phyloP scores from a whole-genome alignment of 2,329 filamentous ascomycete genomes.

The Coleophoma eucalyptorum region DNA sequence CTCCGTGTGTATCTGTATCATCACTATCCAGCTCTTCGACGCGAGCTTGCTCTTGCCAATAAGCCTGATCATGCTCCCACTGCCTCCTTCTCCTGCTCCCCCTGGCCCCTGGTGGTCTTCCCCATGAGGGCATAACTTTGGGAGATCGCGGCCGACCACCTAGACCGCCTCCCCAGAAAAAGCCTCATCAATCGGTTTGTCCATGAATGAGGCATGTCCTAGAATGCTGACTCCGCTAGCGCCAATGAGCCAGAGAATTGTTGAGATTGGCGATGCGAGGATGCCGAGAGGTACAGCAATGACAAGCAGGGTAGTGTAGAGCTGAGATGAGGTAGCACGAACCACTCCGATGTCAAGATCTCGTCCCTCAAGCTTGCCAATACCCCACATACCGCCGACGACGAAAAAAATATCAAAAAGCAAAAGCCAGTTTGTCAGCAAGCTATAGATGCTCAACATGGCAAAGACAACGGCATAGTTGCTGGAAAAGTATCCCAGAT shows the following conservation, averaged over 20 bases:
- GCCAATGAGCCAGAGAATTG: conserved; percentile 92
- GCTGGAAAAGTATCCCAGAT: conserved; percentile 94
- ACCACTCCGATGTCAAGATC: conserved; percentile 85
- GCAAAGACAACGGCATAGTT: conserved; percentile 94
- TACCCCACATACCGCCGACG: conserved; percentile 81
- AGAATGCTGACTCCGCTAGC: conserved; percentile 91
- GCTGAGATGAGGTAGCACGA: conserved; percentile 83
- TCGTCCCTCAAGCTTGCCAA: conserved; percentile 82
- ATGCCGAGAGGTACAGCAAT: conserved; percentile 82
- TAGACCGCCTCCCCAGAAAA: conserved; percentile 99
- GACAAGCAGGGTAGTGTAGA: conserved; percentile 85
- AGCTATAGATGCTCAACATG: conserved; percentile 93
- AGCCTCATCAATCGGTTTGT: conserved; percentile 99
- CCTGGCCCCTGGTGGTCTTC: conserved; percentile 97
- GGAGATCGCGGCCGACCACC: conserved; percentile 99
- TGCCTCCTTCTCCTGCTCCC: conserved; percentile 57
- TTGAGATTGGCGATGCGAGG: conserved; percentile 78
- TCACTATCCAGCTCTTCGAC: conserved; percentile 66
- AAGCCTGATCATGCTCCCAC: conserved; percentile 43
- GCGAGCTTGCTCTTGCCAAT: conserved; percentile 43
- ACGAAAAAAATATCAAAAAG: conserved; percentile 93
- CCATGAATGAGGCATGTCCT: conserved; percentile 92
- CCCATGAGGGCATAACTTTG: conserved; percentile 88
- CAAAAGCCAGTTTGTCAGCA: conserved; percentile 81
- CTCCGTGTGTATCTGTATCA: conserved; percentile 50